phyloP scores from a whole-genome alignment of 2,329 filamentous ascomycete genomes.

The Pseudopithomyces chartarum region DNA sequence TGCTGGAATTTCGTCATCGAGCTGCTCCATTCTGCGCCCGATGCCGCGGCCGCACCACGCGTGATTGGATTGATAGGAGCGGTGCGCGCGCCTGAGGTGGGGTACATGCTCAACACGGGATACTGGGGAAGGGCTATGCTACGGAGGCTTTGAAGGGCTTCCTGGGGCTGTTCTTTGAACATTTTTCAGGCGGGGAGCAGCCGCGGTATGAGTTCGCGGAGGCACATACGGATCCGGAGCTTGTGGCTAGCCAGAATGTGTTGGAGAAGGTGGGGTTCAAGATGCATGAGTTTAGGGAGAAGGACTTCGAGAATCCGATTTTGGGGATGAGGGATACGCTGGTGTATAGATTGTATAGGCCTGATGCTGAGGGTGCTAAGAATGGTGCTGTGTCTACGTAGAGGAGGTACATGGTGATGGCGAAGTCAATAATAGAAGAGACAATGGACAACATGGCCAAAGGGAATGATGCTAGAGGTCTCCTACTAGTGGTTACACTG shows the following conservation, averaged over 20 bases:
- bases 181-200: constrained; percentile 35
- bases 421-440: no score
- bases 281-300: constrained; percentile 50
- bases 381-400: neutral
- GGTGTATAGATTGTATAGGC: constrained; percentile 40
- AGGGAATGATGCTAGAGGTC: no score
- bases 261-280: constrained; percentile 62
- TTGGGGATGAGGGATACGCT: constrained; percentile 43
- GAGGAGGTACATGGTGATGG: neutral
- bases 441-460: no score
- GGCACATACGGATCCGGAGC: constrained; percentile 55
- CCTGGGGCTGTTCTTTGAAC: constrained; percentile 47
- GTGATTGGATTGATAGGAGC: constrained; percentile 51
- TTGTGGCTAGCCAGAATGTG: constrained; percentile 61
- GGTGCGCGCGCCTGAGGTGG: constrained; percentile 48
- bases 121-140: constrained; percentile 50
- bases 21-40: constrained; percentile 36
- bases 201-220: constrained; percentile 44
- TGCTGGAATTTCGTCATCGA: constrained; percentile 65
- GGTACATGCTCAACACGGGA: constrained; percentile 50
- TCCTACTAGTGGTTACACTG: no score
- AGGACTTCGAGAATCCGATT: constrained; percentile 45
- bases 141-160: constrained; percentile 51
- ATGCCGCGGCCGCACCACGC: constrained; percentile 19
- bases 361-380: constrained; percentile 2